Evolutionary conservation across 495 filamentous ascomycete species (phyloP), one percentile per base, ranked within the genome.

Genomic region (Chaetomidium leptoderma): DNA sequence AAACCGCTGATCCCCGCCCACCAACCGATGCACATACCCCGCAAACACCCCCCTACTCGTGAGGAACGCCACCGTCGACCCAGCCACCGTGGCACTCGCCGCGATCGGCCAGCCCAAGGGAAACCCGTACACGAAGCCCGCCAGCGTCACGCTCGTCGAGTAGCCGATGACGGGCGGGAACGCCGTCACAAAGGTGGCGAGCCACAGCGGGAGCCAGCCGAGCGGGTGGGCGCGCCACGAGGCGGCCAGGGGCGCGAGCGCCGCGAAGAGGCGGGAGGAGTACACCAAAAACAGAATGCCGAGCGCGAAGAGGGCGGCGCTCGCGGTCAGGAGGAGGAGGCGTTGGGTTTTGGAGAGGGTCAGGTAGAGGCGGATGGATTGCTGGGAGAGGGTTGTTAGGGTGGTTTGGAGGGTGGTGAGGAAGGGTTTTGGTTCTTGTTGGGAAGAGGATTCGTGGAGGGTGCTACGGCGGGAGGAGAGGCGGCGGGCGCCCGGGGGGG

Each of bases 81-180:
- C 91, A 35, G 84, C 70, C 7, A 96, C 75, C 14, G 89, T 93
- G 24, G 89, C 91, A 4, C 81, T 77, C 2, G 91, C 84, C 37
- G 88, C 86, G 44, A 98, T 85, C 55, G 89, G 81, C 93, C 93
- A 98, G 46, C 93, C 93, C 63, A 83, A 81, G 59, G 91, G 91
- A 60, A 97, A 86, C 0, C 91, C 95, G 74, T 90, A 98, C n/a
- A 98, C 83, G 67, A 96, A 96, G 0, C 93, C 93, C 13, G 89
- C 76, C 27, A 95, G 77, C 1, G 91, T 96, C n/a, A 95, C 80
- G 57, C 85, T 84, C 0, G 88, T 89, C 27, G 86, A 88, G 76
- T 95, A 97, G 8, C 93, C 93, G 63, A 98, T 87, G 58, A 96
- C 67, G 3, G 93, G 93, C 3, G 93, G 93, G 70, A 98, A 96